Conservation (phyloP, 2,329 filamentous ascomycete genomes). For the Xylariales sp. region DNA sequence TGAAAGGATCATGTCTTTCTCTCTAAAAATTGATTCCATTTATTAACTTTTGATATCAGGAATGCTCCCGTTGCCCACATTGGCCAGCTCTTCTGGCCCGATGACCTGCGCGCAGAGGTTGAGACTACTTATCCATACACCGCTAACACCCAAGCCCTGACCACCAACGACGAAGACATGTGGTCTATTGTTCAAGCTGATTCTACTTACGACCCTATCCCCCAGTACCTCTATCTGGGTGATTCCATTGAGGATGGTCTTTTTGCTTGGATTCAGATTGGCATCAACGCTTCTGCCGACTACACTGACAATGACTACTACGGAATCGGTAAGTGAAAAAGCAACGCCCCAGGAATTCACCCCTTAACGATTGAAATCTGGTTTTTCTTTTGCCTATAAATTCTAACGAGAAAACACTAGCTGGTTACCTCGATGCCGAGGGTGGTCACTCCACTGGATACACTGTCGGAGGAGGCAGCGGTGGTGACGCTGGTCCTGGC, state of each 20-base stretch:
- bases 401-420: too few relatives aligned
- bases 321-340: too few relatives aligned
- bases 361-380: too few relatives aligned
- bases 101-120: conserved; percentile 22
- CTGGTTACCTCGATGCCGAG: conserved; percentile 19
- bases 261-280: conserved; percentile 44
- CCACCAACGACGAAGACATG: conserved; percentile 27
- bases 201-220: conserved; percentile 37
- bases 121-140: conserved; percentile 24
- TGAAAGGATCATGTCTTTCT: too few relatives aligned
- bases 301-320: conserved; percentile 22
- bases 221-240: conserved; percentile 48
- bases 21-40: too few relatives aligned
- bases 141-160: conserved; percentile 20
- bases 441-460: conserved; percentile 20
- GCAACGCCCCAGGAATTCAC: too few relatives aligned
- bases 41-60: too few relatives aligned
- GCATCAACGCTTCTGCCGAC: conserved; percentile 35
- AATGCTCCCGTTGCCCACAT: conserved; percentile 24
- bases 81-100: conserved; percentile 27
- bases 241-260: conserved; percentile 40
- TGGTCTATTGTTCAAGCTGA: conserved; percentile 23
- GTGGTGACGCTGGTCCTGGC: conserved; percentile 12
- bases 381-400: too few relatives aligned
- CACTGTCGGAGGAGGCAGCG: conserved; percentile 8